phyloP scores from a whole-genome alignment of 2,329 filamentous ascomycete species.

The Fusarium goolgardi region DNA sequence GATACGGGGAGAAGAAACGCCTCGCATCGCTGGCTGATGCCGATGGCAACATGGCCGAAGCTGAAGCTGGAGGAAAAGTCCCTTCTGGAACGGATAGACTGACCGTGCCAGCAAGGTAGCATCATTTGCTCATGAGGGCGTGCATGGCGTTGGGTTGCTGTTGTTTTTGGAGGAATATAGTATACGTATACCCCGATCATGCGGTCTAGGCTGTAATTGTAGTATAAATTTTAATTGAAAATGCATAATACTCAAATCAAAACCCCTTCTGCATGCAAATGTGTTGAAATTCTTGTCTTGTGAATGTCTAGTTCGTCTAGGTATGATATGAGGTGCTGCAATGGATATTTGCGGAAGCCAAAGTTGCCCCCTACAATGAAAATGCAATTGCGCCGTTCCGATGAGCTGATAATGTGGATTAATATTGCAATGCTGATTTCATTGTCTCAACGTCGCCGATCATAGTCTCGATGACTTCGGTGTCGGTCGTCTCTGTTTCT shows the following conservation, averaged over 20 bases:
- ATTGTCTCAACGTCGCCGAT: constrained; percentile 39
- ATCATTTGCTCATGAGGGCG: constrained; percentile 9
- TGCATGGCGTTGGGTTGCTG: constrained; percentile 29
- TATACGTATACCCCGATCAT: constrained; percentile 30
- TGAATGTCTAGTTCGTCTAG: constrained; percentile 2
- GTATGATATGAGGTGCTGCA: constrained; percentile 10
- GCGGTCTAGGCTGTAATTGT: constrained; percentile 26
- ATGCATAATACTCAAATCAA: neutral
- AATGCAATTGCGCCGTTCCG: constrained; percentile 3
- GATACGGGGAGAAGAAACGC: constrained; percentile 25
- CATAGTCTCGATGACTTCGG: constrained; percentile 41
- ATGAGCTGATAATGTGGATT: neutral
- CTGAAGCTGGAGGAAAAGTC: neutral
- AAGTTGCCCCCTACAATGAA: neutral
- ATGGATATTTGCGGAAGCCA: neutral
- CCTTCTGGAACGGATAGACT: constrained; percentile 15
- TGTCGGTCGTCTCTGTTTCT: constrained; percentile 40
- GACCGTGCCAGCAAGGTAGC: constrained; percentile 25
- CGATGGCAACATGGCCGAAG: constrained; percentile 1
- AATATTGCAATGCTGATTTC: neutral
- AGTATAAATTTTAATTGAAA: constrained; percentile 32
- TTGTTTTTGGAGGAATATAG: constrained; percentile 18
- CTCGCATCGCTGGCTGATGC: constrained; percentile 17
- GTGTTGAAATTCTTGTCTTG: neutral
- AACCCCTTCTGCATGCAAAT: constrained; percentile 20